phyloP scores from a whole-genome alignment of 371 early-diverging fungal species.

The Mortierella sp. region DNA sequence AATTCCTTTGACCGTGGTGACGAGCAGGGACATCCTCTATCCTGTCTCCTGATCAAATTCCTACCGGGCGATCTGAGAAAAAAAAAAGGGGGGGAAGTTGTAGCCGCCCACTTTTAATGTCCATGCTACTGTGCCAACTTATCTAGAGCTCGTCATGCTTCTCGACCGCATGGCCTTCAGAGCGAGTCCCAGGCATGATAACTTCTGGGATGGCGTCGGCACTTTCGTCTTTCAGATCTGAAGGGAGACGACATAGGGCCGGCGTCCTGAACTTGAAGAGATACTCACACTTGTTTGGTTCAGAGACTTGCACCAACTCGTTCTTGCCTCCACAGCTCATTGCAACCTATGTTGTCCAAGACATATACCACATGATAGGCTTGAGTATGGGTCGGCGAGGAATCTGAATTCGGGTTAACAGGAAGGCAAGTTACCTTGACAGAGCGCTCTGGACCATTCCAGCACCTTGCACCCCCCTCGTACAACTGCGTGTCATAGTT shows the following conservation, averaged over 20 bases:
- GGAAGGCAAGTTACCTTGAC: constrained; percentile 65
- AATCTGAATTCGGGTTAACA: neutral
- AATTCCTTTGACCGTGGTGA: neutral
- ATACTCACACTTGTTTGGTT: constrained; percentile 96
- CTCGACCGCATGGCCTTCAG: neutral
- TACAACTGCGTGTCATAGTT: constrained; percentile 71
- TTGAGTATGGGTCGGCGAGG: neutral
- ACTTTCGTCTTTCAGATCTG: constrained; percentile 6
- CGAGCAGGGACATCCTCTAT: neutral
- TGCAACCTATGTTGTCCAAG: constrained; percentile 20
- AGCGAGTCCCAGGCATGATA: constrained; percentile 8
- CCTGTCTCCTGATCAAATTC: neutral
- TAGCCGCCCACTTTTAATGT: neutral
- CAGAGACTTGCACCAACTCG: constrained; percentile 75
- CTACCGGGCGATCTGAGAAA: neutral
- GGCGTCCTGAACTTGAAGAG: constrained; percentile 77
- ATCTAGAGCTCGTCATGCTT: constrained; percentile 36
- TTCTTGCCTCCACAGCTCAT: constrained; percentile 79
- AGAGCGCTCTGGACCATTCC: constrained; percentile 93
- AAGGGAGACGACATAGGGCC: constrained; percentile 69
- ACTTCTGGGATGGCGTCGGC: constrained; percentile 9
- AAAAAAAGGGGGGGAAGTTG: neutral
- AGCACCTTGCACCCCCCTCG: constrained; percentile 82
- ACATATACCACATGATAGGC: neutral
- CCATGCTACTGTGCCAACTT: neutral